Evolutionary conservation across 2,329 filamentous ascomycete species (phyloP).

Genomic region (Zymoseptoria tritici): DNA sequence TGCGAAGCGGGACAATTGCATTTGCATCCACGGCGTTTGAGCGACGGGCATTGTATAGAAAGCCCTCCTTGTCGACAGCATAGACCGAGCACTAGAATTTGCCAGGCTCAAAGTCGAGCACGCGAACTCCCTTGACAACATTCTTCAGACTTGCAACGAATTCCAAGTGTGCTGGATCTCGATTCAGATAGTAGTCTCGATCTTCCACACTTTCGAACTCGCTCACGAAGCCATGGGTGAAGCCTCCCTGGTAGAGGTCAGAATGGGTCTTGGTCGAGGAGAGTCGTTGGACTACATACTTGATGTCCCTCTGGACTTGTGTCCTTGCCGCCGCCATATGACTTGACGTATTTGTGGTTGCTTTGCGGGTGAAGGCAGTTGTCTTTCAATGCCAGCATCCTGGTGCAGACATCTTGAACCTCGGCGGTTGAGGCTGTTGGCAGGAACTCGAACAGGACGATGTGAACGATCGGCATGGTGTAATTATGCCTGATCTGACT

Average conservation of each 20-base stretch:
- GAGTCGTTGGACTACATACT: constrained; percentile 35
- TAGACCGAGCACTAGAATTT: constrained; percentile 24
- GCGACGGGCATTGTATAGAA: constrained; percentile 2
- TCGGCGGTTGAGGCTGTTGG: constrained; percentile 41
- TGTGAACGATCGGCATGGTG: constrained; percentile 58
- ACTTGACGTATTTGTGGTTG: constrained; percentile 53
- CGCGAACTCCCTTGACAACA: constrained; percentile 47
- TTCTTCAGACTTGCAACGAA: constrained; percentile 49
- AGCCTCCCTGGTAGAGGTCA: constrained; percentile 40
- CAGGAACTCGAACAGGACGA: constrained; percentile 63
- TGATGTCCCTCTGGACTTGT: constrained; percentile 55
- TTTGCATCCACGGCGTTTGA: constrained; percentile 16
- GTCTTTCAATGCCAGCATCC: constrained; percentile 51
- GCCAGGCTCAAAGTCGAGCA: constrained; percentile 51
- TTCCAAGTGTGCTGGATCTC: constrained; percentile 56
- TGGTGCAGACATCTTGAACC: constrained; percentile 51
- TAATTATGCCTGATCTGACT: background rate
- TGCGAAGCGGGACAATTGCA: constrained; percentile 16
- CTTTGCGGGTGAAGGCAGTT: constrained; percentile 54
- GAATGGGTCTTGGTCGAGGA: background rate
- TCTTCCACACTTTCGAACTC: constrained; percentile 59
- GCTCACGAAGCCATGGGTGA: constrained; percentile 62
- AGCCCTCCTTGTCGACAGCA: background rate
- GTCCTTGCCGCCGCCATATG: constrained; percentile 52
- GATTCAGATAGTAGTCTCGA: constrained; percentile 58